These are phyloP conservation scores for Zoysia japonica DNA, from an alignment of 176 grass and related monocot species.

Conservation along the genomic window DNA sequence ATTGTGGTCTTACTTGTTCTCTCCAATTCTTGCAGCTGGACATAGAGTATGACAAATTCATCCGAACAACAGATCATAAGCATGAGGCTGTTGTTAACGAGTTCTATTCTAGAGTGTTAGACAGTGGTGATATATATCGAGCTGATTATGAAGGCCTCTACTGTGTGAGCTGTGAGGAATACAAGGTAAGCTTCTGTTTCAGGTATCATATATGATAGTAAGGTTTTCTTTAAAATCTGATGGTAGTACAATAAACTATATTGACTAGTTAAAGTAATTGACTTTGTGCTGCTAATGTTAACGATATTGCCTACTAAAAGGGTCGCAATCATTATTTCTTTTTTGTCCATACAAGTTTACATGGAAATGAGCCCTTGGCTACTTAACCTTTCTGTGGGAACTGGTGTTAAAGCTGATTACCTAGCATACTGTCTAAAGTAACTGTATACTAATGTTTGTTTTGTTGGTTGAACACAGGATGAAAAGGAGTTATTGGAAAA, in stretches of 20 bases:
- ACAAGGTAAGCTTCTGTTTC: conserved; percentile 69
- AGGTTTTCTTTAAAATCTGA: background rate
- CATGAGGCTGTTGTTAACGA: conserved; percentile 87
- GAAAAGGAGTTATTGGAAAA: conserved; percentile 87
- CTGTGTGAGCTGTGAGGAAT: conserved; percentile 91
- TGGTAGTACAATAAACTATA: conserved; percentile 5
- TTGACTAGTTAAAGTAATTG: background rate
- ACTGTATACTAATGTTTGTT: conserved; percentile 14
- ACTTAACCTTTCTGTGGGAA: background rate
- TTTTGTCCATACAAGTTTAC: background rate
- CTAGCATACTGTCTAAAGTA: background rate
- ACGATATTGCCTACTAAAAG: background rate
- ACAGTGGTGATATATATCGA: conserved; percentile 84
- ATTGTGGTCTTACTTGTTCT: conserved; percentile 22
- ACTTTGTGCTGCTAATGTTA: background rate
- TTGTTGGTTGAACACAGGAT: conserved; percentile 62
- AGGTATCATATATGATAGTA: background rate
- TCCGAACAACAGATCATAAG: conserved; percentile 80
- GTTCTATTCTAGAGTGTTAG: conserved; percentile 87
- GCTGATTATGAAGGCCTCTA: conserved; percentile 97
- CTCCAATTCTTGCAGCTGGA: conserved; percentile 65
- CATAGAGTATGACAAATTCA: conserved; percentile 87
- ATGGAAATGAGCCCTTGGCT: background rate
- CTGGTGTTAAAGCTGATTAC: background rate
- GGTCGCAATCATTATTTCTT: background rate